phyloP scores from a whole-genome alignment of 192 early-diverging fungal genomes.

The Gonapodya sp. region DNA sequence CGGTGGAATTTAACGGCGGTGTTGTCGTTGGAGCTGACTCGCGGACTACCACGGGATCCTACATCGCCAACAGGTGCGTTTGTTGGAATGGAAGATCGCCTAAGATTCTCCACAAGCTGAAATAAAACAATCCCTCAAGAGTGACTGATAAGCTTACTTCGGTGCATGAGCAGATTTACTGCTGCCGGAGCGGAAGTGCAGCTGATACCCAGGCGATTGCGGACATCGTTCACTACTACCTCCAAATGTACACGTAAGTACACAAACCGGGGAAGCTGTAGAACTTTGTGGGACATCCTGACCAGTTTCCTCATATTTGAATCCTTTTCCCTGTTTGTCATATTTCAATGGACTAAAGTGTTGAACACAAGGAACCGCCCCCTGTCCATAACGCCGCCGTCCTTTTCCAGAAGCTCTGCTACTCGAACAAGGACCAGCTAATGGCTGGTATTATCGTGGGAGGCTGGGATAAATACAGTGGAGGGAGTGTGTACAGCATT shows the following conservation, averaged over 20 bases:
- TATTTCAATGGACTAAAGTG: constrained; percentile 10
- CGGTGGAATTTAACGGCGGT: constrained; percentile 61
- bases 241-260: constrained; percentile 79
- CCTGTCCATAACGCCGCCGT: constrained; percentile 77
- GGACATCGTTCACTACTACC: constrained; percentile 93
- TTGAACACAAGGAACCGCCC: constrained; percentile 74
- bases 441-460: constrained; percentile 93
- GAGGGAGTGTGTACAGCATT: constrained; percentile 79
- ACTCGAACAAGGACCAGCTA: constrained; percentile 82
- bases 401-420: constrained; percentile 89
- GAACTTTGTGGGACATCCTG: neutral
- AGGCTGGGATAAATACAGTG: constrained; percentile 90
- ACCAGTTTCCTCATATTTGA: neutral
- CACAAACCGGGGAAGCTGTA: too few species aligned
- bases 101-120: neutral
- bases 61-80: constrained; percentile 50
- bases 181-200: constrained; percentile 94
- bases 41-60: constrained; percentile 88
- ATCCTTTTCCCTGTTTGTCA: neutral
- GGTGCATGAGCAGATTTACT: constrained; percentile 92
- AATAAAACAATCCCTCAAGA: constrained; percentile 20
- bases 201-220: constrained; percentile 98
- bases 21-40: constrained; percentile 97
- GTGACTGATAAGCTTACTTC: constrained; percentile 97
- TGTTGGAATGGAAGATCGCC: neutral